A percentile compares a stretch with the other conserved stretches of the same genome.
These are phyloP conservation scores for Microstegium vimineum DNA, from an alignment of 176 grass and related monocot genomes.

Conservation along the genomic window DNA sequence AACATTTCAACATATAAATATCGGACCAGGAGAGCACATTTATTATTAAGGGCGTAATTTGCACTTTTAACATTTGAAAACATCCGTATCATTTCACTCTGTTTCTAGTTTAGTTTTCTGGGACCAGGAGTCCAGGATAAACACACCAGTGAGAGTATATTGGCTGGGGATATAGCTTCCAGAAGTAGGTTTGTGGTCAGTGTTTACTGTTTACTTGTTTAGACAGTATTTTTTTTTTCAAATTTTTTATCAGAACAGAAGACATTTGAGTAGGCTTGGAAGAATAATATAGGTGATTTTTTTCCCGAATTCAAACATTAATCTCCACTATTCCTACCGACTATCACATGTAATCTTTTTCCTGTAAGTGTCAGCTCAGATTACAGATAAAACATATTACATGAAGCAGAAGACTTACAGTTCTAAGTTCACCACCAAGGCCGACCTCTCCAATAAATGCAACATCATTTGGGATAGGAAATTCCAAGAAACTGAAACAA, in stretches of 20 bases:
- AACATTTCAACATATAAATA: not conserved
- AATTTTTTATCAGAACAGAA: not conserved
- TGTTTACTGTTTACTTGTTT: not conserved
- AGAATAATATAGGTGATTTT: not conserved
- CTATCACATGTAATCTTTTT: not conserved
- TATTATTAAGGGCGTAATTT: not conserved
- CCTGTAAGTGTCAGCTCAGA: not conserved
- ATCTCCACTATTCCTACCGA: not conserved
- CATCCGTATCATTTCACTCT: not conserved
- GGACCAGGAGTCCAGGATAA: not conserved
- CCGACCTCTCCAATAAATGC: slow-evolving; percentile 96
- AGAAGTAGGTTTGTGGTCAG: not conserved
- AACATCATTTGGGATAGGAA: slow-evolving; percentile 81
- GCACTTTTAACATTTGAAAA: not conserved
- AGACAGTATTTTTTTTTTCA: not conserved
- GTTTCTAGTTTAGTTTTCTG: not conserved
- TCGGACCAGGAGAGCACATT: not conserved
- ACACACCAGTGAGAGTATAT: not conserved
- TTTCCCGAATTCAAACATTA: not conserved
- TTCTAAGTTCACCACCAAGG: slow-evolving; percentile 79
- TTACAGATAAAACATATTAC: slow-evolving; percentile 10
- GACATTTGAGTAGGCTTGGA: not conserved
- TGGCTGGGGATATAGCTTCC: slow-evolving; percentile 5
- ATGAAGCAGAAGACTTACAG: slow-evolving; percentile 53
- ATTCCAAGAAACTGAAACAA: slow-evolving; percentile 83